A percentile compares a stretch with the other conserved stretches of the same genome.
phyloP scores from a whole-genome alignment of 1,139 yeast genomes.

The Nakaseomyces uthaithaninus region DNA sequence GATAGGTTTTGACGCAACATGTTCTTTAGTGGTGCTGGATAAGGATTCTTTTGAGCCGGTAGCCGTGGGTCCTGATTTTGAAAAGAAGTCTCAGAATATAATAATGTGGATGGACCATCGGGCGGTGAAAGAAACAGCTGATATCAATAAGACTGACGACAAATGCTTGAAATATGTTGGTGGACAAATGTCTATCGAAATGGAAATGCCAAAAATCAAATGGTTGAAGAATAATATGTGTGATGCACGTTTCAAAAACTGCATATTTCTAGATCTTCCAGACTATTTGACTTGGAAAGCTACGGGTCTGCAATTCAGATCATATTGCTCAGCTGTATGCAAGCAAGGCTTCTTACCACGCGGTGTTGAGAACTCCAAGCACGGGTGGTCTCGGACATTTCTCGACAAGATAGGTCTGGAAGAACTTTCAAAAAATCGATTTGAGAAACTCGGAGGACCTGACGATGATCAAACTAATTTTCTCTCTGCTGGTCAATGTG shows the following conservation, averaged over 20 bases:
- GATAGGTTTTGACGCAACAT: slow-evolving; percentile 94
- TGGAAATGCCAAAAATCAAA: slow-evolving; percentile 94
- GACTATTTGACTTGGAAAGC: slow-evolving; percentile 88
- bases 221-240: slow-evolving; percentile 91
- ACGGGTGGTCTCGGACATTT: slow-evolving; percentile 88
- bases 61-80: slow-evolving; percentile 88
- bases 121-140: slow-evolving; percentile 77
- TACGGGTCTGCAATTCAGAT: slow-evolving; percentile 77
- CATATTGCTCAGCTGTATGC: slow-evolving; percentile 85
- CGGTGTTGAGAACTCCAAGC: slow-evolving; percentile 76
- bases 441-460: slow-evolving; percentile 75
- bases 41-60: slow-evolving; percentile 62
- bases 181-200: slow-evolving; percentile 94
- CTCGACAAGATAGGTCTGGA: slow-evolving; percentile 58
- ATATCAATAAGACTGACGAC: slow-evolving; percentile 73
- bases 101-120: slow-evolving; percentile 98
- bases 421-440: slow-evolving; percentile 71
- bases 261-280: slow-evolving; percentile 86
- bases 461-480: slow-evolving; percentile 39
- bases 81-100: slow-evolving; percentile 65
- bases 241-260: slow-evolving; percentile 45
- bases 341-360: slow-evolving; percentile 91
- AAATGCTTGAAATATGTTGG: slow-evolving; percentile 85
- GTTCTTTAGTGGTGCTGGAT: slow-evolving; percentile 78
- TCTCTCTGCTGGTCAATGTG: slow-evolving; percentile 79